Evolutionary conservation across 805 yeast genomes (phyloP).

Genomic region (Metschnikowia rubicola): DNA sequence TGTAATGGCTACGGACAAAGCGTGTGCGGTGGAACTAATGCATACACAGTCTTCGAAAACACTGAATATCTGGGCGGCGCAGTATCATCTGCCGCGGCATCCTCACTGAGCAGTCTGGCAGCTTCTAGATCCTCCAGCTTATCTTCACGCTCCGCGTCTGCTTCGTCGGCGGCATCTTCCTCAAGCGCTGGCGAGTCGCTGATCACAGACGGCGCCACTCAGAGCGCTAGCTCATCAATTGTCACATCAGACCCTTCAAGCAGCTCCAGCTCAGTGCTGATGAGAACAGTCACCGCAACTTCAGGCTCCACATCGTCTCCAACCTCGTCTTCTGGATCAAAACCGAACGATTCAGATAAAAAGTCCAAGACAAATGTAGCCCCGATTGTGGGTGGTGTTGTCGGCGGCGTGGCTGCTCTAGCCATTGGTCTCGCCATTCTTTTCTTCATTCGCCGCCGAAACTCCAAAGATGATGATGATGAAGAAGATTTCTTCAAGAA

Average conservation of each 20-base stretch:
- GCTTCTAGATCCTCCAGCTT: conserved; percentile 10
- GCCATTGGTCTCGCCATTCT: conserved; percentile 24
- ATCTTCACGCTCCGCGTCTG: conserved; percentile 5
- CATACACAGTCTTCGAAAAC: conserved; percentile 27
- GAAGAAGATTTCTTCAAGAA: conserved; percentile 39
- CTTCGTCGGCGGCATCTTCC: conserved; percentile 1
- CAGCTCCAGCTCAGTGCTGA: conserved; percentile 2
- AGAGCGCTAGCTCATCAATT: conserved; percentile 4
- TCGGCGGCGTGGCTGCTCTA: conserved; percentile 38
- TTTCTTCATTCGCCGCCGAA: conserved; percentile 35
- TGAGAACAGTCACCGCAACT: conserved; percentile 14
- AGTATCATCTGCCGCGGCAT: background rate
- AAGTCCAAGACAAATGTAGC: conserved; percentile 31
- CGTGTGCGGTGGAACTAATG: conserved; percentile 37
- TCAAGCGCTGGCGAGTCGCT: background rate
- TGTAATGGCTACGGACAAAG: conserved; percentile 36
- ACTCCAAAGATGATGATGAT: conserved; percentile 50
- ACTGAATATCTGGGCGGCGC: conserved; percentile 14
- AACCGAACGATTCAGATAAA: background rate
- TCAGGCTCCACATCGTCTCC: conserved; percentile 8
- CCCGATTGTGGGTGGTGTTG: conserved; percentile 46
- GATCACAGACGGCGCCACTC: background rate
- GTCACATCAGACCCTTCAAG: conserved; percentile 3
- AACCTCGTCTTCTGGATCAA: background rate
- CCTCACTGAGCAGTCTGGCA: background rate